Conservation (phyloP, 306 rosid species). For the Psophocarpus tetragonolobus region DNA sequence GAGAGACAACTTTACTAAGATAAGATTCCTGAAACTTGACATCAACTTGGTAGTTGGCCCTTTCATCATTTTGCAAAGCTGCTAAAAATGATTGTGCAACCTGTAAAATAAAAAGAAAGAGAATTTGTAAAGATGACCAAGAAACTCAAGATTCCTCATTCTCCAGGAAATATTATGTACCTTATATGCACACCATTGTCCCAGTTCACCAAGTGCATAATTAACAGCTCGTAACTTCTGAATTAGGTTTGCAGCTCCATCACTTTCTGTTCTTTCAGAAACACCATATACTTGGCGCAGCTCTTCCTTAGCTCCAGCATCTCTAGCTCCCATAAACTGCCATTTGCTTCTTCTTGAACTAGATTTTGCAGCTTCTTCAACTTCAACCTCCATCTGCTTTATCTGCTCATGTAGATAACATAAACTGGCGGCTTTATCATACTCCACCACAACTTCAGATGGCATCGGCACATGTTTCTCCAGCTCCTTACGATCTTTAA, state of each 20-base stretch:
- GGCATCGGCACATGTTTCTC: slow-evolving; percentile 99
- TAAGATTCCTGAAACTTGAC: slow-evolving; percentile 97
- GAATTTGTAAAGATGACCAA: slow-evolving; percentile 25
- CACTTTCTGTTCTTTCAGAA: slow-evolving; percentile 98
- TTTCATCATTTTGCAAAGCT: slow-evolving; percentile 97
- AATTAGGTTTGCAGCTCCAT: slow-evolving; percentile 95
- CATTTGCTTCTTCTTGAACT: slow-evolving; percentile 98
- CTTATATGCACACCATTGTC: slow-evolving; percentile 98
- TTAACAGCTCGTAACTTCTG: slow-evolving; percentile 97
- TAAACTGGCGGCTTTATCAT: slow-evolving; percentile 93
- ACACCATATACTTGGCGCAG: slow-evolving; percentile 98
- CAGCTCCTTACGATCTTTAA: slow-evolving; percentile 96
- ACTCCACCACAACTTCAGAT: slow-evolving; percentile 86
- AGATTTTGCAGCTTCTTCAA: slow-evolving; percentile 93
- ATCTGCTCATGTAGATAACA: slow-evolving; percentile 95
- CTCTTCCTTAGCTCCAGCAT: slow-evolving; percentile 98
- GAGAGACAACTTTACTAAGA: slow-evolving; percentile 75
- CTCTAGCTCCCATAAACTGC: slow-evolving; percentile 99
- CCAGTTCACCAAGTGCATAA: slow-evolving; percentile 97
- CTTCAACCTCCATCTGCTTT: slow-evolving; percentile 93
- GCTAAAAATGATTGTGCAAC: slow-evolving; percentile 92
- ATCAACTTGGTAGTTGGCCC: slow-evolving; percentile 97
- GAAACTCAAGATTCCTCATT: slow-evolving; percentile 14
- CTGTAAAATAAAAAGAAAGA: slow-evolving; percentile 49
- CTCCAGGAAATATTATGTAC: slow-evolving; percentile 42